phyloP scores from a whole-genome alignment of 1,139 yeast genomes.

The Casaregolazyma lundiana region DNA sequence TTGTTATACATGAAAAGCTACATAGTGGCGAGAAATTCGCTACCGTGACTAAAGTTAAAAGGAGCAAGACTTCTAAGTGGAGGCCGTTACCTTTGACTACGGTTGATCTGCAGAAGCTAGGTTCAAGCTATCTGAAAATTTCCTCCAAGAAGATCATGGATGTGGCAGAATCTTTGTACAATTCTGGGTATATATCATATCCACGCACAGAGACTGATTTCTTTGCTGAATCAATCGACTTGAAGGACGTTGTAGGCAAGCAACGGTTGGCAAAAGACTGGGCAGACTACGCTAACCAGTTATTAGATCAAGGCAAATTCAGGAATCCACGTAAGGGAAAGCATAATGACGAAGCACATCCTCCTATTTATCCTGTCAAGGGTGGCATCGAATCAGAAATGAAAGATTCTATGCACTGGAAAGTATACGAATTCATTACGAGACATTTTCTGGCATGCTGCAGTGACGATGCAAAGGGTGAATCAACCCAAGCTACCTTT shows the following conservation, averaged over 20 bases:
- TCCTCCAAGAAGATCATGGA: slow-evolving; percentile 79
- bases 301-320: slow-evolving; percentile 37
- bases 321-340: slow-evolving; percentile 69
- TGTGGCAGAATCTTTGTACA: slow-evolving; percentile 77
- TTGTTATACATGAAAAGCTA: slow-evolving; percentile 64
- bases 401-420: slow-evolving; percentile 49
- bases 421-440: slow-evolving; percentile 82
- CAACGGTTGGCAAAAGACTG: slow-evolving; percentile 49
- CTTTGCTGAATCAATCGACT: slow-evolving; percentile 73
- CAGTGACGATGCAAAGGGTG: slow-evolving; percentile 84
- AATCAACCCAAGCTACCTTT: slow-evolving; percentile 55
- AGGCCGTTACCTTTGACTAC: slow-evolving; percentile 92
- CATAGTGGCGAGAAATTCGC: slow-evolving; percentile 43
- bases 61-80: slow-evolving; percentile 65
- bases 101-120: slow-evolving; percentile 87
- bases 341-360: slow-evolving; percentile 94
- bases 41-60: slow-evolving; percentile 39
- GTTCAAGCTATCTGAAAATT: slow-evolving; percentile 67
- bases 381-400: slow-evolving; percentile 35
- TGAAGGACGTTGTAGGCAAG: slow-evolving; percentile 52
- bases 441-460: slow-evolving; percentile 90
- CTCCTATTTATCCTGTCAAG: slow-evolving; percentile 89
- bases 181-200: slow-evolving; percentile 80
- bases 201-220: slow-evolving; percentile 97
- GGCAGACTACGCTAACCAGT: slow-evolving; percentile 44